Evolutionary conservation across 192 early-diverging fungal species (phyloP), one percentile per base, ranked within the genome.

Genomic region (Coemansia sp.): DNA sequence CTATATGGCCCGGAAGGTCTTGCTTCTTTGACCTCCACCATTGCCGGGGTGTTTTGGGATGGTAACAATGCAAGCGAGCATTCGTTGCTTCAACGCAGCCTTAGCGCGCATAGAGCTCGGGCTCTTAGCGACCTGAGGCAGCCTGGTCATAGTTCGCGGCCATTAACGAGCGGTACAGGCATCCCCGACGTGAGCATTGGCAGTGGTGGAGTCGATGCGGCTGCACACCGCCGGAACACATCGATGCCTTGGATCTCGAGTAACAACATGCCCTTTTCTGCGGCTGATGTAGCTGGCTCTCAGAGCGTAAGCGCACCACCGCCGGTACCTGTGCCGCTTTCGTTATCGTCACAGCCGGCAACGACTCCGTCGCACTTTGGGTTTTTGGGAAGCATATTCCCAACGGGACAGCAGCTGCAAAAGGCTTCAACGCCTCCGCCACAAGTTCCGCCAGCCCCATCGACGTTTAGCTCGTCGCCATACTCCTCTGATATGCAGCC

Each of bases 171-270:
- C 14, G 64, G 46, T 0, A 24, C 33, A 39, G 62, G 39, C 6
- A 38, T 44, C 6, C 38, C 44, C 55, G 60, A 30, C 26, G 26
- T 53, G 51, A 8, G 46, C n/a, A 38, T 52, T 26, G 49, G 35
- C 3, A 58, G 60, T 16, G 58, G 33, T 0, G 45, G 33, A 34
- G 20, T 38, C 30, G 39, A 21, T 6, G 20, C 38, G 4, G 59
- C 67, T 5, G 12, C 55, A 51, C 79, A 82, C 36, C 66, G 75
- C 34, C 74, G 79, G 11, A 77, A 82, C 60, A 71, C 75, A 14
- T 82, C 79, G 11, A 68, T 82, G 79, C 79, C 78, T 0, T 81
- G 78, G 78, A 2, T 65, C 9, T 57, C 62, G 45, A 61, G 52
- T 64, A 45, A 48, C 15, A 45, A 59, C 4, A 0, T 33, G n/a